These are phyloP conservation scores for Spathaspora hagerdaliae DNA, from an alignment of 805 yeast species.

Conservation along the genomic window DNA sequence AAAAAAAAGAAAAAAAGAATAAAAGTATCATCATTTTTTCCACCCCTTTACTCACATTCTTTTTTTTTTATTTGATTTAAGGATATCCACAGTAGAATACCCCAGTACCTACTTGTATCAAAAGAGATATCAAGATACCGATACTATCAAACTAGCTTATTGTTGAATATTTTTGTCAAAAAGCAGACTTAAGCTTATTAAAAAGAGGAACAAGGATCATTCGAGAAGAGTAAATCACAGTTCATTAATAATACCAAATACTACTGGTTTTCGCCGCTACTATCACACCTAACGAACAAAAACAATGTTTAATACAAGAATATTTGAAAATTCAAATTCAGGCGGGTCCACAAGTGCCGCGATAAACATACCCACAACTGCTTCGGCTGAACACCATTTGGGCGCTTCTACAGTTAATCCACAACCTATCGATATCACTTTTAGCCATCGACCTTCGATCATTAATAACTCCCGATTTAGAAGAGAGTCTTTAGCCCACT, in stretches of 20 bases:
- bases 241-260: not conserved
- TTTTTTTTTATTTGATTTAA: no score
- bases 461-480: constrained; percentile 51
- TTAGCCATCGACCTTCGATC: constrained; percentile 38
- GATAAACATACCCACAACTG: constrained; percentile 21
- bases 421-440: constrained; percentile 43
- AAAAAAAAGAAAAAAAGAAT: no score
- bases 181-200: no score
- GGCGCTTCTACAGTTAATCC: constrained; percentile 15
- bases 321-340: constrained; percentile 28
- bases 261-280: not conserved
- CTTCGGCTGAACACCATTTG: not conserved
- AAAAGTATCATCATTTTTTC: no score
- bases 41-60: no score
- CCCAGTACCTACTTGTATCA: no score
- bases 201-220: not conserved
- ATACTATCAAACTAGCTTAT: no score
- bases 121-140: no score
- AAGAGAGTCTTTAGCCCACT: constrained; percentile 89
- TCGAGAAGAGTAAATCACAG: not conserved
- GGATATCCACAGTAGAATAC: no score
- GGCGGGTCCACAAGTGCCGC: constrained; percentile 17
- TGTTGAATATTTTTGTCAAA: no score
- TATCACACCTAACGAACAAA: not conserved
- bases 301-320: constrained; percentile 39